Percentiles rank a stretch among this genome's conserved stretches.
Conservation (phyloP, 148 eudicot genomes). For the Rhododendron williamsianum region DNA sequence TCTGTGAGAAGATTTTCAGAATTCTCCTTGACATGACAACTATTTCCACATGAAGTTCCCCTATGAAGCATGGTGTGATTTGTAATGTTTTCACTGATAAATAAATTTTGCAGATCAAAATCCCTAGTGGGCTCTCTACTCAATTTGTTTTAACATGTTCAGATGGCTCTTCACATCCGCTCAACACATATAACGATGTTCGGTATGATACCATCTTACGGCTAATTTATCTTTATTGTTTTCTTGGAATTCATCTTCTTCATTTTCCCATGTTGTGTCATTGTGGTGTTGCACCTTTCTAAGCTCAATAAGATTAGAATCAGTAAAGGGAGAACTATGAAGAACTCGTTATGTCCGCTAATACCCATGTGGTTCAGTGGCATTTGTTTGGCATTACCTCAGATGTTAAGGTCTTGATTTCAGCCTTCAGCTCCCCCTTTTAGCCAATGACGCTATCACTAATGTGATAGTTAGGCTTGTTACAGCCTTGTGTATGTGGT, state of each 20-base stretch:
- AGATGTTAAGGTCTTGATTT: background rate
- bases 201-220: slow-evolving; percentile 32
- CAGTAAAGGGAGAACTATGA: background rate
- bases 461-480: background rate
- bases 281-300: background rate
- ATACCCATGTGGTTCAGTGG: background rate
- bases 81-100: background rate
- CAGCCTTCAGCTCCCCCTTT: background rate
- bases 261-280: background rate
- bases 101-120: slow-evolving; percentile 56
- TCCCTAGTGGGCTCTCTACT: slow-evolving; percentile 74
- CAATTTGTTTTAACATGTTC: slow-evolving; percentile 75
- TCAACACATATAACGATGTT: slow-evolving; percentile 61
- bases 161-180: slow-evolving; percentile 75
- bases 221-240: background rate
- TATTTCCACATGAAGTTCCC: background rate
- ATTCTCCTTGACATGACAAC: background rate
- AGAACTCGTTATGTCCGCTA: background rate
- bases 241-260: background rate
- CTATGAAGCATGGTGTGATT: background rate
- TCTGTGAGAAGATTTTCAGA: background rate
- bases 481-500: background rate
- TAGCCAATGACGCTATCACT: background rate
- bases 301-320: background rate
- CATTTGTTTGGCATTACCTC: background rate